Percentiles rank a stretch among this genome's conserved stretches.
Evolutionary conservation across 1,284 basidiomycete genomes (phyloP).

Genomic region (Cryptococcus wingfieldii): DNA sequence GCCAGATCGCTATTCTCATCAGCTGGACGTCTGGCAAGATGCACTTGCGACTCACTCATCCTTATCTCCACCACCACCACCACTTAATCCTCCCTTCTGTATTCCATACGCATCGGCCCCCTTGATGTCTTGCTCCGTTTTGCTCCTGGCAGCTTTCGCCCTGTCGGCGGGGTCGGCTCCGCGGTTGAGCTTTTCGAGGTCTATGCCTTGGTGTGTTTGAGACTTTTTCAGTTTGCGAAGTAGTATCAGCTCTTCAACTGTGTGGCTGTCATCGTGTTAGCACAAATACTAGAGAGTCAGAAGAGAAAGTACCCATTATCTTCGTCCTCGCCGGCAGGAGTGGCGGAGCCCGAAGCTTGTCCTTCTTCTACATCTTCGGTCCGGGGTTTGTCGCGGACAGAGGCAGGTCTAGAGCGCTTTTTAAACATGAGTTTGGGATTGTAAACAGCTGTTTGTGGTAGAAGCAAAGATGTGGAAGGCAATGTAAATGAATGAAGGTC

Average conservation of each 20-base stretch:
- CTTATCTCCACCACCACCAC: slow-evolving; percentile 36
- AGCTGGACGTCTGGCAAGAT: background rate
- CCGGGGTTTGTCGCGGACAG: slow-evolving; percentile 36
- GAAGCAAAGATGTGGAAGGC: background rate
- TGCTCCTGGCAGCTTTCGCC: background rate
- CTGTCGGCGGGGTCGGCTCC: slow-evolving; percentile 61
- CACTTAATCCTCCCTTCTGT: background rate
- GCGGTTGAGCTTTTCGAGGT: slow-evolving; percentile 73
- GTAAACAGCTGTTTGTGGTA: background rate
- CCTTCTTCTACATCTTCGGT: slow-evolving; percentile 12
- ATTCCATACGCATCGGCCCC: slow-evolving; percentile 56
- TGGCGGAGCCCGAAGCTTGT: slow-evolving; percentile 1
- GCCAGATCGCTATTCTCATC: slow-evolving; percentile 45
- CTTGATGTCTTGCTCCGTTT: slow-evolving; percentile 42
- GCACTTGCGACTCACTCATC: slow-evolving; percentile 55
- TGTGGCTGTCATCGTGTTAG: slow-evolving; percentile 28
- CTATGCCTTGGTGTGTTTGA: slow-evolving; percentile 69
- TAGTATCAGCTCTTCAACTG: slow-evolving; percentile 75
- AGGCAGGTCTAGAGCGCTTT: slow-evolving; percentile 47
- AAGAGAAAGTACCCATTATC: slow-evolving; percentile 2
- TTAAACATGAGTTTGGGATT: slow-evolving; percentile 41
- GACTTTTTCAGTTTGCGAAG: slow-evolving; percentile 71
- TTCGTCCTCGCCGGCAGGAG: slow-evolving; percentile 8
- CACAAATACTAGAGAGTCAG: background rate
- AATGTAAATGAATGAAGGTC: background rate